phyloP scores from a whole-genome alignment of 495 filamentous ascomycete genomes.

The Neurospora sp. region DNA sequence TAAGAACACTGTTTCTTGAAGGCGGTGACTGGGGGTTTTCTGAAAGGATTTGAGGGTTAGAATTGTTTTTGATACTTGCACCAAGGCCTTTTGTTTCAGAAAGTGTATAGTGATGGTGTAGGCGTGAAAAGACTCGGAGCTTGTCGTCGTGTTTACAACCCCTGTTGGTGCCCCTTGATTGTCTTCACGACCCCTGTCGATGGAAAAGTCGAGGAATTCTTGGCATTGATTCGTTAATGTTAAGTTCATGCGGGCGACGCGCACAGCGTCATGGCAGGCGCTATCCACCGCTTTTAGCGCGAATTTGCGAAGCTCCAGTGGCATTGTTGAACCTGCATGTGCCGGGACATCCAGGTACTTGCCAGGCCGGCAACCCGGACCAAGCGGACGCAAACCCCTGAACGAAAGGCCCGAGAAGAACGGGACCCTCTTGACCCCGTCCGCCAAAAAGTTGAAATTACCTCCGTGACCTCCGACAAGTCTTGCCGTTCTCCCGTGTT shows the following conservation, averaged over 20 bases:
- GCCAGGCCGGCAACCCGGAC: neutral
- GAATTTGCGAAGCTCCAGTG: neutral
- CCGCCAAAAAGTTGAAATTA: neutral
- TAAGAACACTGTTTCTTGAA: slow-evolving; percentile 54
- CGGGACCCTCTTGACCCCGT: neutral
- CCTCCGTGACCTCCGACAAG: neutral
- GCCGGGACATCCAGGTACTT: neutral
- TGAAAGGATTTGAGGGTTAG: neutral
- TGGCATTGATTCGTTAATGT: neutral
- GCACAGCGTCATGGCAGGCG: neutral
- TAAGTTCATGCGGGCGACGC: neutral
- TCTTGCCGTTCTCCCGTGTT: neutral
- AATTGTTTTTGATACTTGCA: neutral
- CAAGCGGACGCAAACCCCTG: neutral
- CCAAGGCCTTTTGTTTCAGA: neutral
- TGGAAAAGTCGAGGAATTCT: neutral
- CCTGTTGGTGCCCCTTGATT: neutral
- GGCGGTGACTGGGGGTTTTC: neutral
- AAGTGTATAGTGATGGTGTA: neutral
- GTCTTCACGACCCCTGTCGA: neutral
- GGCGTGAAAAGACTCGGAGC: neutral
- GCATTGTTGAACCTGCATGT: neutral
- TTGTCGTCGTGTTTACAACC: neutral
- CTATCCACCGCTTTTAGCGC: neutral
- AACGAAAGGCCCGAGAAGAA: neutral